These are phyloP conservation scores for Aspergillus panamensis DNA, from an alignment of 495 filamentous ascomycete species.

Conservation along the genomic window DNA sequence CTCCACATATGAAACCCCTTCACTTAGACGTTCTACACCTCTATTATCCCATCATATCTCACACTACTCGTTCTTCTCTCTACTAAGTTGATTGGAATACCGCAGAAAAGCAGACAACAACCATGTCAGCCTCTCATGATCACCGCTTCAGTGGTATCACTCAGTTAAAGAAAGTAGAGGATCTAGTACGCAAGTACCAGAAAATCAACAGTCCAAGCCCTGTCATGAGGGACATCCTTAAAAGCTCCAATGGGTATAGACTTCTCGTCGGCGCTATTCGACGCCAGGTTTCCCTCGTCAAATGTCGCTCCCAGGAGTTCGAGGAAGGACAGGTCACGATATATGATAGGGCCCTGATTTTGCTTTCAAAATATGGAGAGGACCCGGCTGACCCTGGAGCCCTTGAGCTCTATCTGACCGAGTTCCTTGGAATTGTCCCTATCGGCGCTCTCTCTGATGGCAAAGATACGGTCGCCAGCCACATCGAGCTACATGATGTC, in stretches of 20 bases:
- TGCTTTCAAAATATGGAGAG: slow-evolving; percentile 30
- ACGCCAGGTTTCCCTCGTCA: slow-evolving; percentile 31
- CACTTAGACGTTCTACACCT: neutral
- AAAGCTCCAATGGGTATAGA: slow-evolving; percentile 13
- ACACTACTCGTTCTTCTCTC: neutral
- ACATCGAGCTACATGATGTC: slow-evolving; percentile 18
- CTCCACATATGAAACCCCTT: neutral
- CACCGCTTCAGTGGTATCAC: slow-evolving; percentile 1
- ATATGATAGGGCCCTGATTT: slow-evolving; percentile 39
- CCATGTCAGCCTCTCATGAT: slow-evolving; percentile 5
- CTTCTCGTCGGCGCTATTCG: slow-evolving; percentile 29
- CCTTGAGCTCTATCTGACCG: slow-evolving; percentile 38
- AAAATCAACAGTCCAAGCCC: slow-evolving; percentile 19
- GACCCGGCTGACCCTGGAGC: slow-evolving; percentile 27
- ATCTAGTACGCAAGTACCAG: slow-evolving; percentile 26
- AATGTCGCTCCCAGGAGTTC: slow-evolving; percentile 32
- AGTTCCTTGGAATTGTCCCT: slow-evolving; percentile 36
- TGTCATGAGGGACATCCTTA: slow-evolving; percentile 25
- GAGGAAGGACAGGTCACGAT: slow-evolving; percentile 41
- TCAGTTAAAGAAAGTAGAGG: slow-evolving; percentile 18
- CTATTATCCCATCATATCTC: neutral
- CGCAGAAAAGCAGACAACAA: neutral
- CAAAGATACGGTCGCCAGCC: slow-evolving; percentile 16
- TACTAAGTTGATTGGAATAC: neutral
- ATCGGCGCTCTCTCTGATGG: slow-evolving; percentile 11